Evolutionary conservation across 257 asterid genomes (phyloP), one percentile per base, ranked within the genome.

Genomic region (Verbena officinalis): DNA sequence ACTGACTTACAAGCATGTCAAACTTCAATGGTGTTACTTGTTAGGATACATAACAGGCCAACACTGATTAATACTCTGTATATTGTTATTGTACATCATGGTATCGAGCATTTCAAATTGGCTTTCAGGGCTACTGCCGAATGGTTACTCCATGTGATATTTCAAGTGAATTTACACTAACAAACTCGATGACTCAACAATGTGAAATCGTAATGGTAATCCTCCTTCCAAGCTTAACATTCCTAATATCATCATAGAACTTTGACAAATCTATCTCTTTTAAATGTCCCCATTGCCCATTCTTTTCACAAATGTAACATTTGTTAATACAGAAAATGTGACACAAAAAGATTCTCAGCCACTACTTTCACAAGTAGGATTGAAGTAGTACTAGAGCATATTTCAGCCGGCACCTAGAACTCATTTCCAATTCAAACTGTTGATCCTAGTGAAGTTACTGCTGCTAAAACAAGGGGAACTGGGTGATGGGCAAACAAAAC

Each of bases 21-120:
- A 73, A 64, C 31, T 55, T 51, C 59, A 24, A 20, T 9, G 50
- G 50, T 50, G 30, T 27, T n/a, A n/a, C n/a, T n/a, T n/a, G n/a
- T n/a, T 17, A 40, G 34, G 48, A 48, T 22, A 42, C 7, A 20
- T 9, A 46, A 55, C 34, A 48, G 24, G 59, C 43, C 53, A 21
- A 55, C 38, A 13, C 31, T 57, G 23, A 23, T 31, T 9, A 43
- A 27, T 22, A 49, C 27, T 15, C 52, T 50, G 17, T 38, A 33
- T 62, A 64, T 8, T 14, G 64, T 43, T 22, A 54, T 50, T 57
- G 34, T 50, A 59, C 11, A 58, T 49, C 55, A 74, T 21, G 14
- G 4, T 31, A 50, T 55, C 17, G 15, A 17, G 11, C 31, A 55
- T 43, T 17, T 39, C 59, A 23, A 31, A 14, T 57, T 56, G 59